Evolutionary conservation across 2,329 filamentous ascomycete species (phyloP), one percentile per base, ranked within the genome.

Genomic region (Fusarium drepaniforme): DNA sequence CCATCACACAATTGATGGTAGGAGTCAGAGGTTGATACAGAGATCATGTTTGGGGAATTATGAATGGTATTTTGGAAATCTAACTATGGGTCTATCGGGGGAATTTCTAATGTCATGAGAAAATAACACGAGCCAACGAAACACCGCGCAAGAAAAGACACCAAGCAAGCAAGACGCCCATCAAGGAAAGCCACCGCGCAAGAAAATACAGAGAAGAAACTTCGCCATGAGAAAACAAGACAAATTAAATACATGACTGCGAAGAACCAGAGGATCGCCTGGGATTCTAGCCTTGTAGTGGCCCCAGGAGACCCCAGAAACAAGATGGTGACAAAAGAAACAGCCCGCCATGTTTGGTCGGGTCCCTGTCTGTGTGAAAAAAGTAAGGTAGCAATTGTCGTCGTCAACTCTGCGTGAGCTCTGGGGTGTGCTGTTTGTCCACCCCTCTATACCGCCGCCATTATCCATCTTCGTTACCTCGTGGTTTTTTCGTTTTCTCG

Each of bases 391-490:
- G 49, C 25, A 53, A 53, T 30, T 30, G 9, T 51, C 9, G 16
- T 15, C 49, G 16, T 53, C 49, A 53, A 53, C 49, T 30, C 5
- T 30, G 49, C 25, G 16, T 53, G 49, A 53, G 49, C 49, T 8
- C 12, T 18, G 2, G 37, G 35, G 57, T 74, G 57, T 65, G 12
- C 64, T 37, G 71, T 74, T 49, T 25, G 21, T 18, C 57, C 49
- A 63, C 56, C 13, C 7, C 38, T 65, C 62, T 62, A 53, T 53
- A 49, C 15, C 8, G 23, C 15, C 44, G 8, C 44, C 44, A 23
- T 8, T 13, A 23, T 46, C 25, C 46, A 30, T 51, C 46, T n/a
- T 53, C 16, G 46, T 53, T 18, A 28, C 49, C 49, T 53, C 49
- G 7, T n/a, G 25, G 4, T 30, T n/a, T n/a, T 5, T 15, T 49